Evolutionary conservation across 345 rosid species (phyloP), one percentile per base, ranked within the genome.

Genomic region (Gossypium anomalum): DNA sequence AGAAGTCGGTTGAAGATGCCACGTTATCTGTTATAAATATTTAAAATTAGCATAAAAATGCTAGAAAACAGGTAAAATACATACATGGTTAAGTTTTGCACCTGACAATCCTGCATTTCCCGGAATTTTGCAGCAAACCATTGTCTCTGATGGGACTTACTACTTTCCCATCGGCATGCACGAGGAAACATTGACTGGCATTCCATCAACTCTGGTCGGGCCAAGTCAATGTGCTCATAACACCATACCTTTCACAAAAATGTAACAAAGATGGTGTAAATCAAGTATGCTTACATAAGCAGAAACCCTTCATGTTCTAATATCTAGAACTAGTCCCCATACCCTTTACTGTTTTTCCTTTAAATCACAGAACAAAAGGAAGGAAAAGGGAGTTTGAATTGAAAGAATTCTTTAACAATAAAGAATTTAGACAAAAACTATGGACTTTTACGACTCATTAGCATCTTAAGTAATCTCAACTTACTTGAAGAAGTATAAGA

Each of bases 401-500:
- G 19, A 48, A 20, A 47, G 57, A 20, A 19, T 67, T 23, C 57
- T 14, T 48, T 15, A 45, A 23, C 57, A 67, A 67, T 23, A 7
- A 47, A 47, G 20, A 14, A 23, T 48, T 14, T 15, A 9, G 1
- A 23, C 3, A 27, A 27, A 27, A 27, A 62, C 47, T 1, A 29
- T 7, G 41, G 41, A 19, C 3, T n/a, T 52, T 20, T 19, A 3
- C 15, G n/a, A 52, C 19, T 38, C 19, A 53, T 65, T 62, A 52
- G 59, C 57, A 48, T 13, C 60, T 15, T 19, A 65, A 75, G 15
- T 20, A 29, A 52, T 51, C 9, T 11, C 45, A 52, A 75, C 72
- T 75, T 80, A 82, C 87, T 73, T 82, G 87, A 23, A 85, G 84
- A 67, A 85, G 80, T 75, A 83, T 80, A 17, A 85, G 85, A 73